Percentiles rank a stretch among this genome's conserved stretches.
Conservation (phyloP, 177 flowering plant genomes). For the Vitis hybrid region DNA sequence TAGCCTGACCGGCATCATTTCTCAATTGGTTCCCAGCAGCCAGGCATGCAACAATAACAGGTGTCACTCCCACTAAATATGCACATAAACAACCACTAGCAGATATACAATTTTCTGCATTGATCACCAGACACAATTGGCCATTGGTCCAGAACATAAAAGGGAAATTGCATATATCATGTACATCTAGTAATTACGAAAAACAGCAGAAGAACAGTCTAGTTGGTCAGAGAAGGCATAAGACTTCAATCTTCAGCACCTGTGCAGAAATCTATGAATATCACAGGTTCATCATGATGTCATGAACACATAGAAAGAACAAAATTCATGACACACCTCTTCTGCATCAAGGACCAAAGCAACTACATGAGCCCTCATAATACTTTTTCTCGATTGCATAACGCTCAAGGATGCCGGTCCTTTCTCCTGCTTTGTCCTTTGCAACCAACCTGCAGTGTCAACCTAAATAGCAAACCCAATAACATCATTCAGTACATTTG, state of each 20-base stretch:
- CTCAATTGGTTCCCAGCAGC: too few relatives aligned
- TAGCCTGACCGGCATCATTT: too few relatives aligned
- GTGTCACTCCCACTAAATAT: too few relatives aligned
- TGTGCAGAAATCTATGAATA: not conserved
- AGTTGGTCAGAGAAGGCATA: too few relatives aligned
- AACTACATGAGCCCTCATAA: conserved; percentile 94
- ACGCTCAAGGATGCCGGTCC: conserved; percentile 93
- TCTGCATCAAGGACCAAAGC: conserved; percentile 95
- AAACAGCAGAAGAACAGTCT: too few relatives aligned
- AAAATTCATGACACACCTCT: conserved; percentile 52
- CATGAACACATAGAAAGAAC: not conserved
- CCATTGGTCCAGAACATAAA: too few relatives aligned
- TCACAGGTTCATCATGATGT: not conserved
- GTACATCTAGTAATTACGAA: too few relatives aligned
- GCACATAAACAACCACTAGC: too few relatives aligned
- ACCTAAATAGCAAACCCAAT: conserved; percentile 49
- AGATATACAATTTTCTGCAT: too few relatives aligned
- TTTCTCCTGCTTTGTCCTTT: conserved; percentile 75
- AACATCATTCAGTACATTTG: not conserved
- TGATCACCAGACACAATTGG: too few relatives aligned
- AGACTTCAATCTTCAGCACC: not conserved
- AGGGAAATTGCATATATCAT: too few relatives aligned
- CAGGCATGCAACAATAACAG: too few relatives aligned
- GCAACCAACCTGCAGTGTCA: conserved; percentile 99
- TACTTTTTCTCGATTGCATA: conserved; percentile 87